A percentile compares a stretch with the other conserved stretches of the same genome.
These are phyloP conservation scores for Xylaria grammica DNA, from an alignment of 495 filamentous ascomycete species.

Conservation along the genomic window DNA sequence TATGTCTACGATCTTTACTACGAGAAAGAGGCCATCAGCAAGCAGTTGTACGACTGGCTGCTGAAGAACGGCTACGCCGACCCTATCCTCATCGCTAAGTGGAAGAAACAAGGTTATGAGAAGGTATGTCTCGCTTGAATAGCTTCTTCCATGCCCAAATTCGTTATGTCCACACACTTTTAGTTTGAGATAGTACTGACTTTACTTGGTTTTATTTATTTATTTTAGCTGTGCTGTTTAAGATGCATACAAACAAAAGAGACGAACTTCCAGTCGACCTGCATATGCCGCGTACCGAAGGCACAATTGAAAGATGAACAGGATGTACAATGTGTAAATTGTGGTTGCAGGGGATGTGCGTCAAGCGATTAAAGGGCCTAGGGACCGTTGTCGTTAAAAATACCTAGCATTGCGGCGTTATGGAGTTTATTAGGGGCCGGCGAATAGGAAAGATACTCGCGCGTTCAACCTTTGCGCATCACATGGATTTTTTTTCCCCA, in stretches of 20 bases:
- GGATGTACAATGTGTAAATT: conserved; percentile 92
- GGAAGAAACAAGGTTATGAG: conserved; percentile 99
- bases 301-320: conserved; percentile 90
- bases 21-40: conserved; percentile 92
- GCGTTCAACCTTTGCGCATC: conserved; percentile 13
- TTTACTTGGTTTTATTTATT: conserved; percentile 1
- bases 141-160: not conserved
- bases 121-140: conserved; percentile 63
- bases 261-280: conserved; percentile 97
- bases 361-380: conserved; percentile 69
- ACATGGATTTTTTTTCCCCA: not conserved
- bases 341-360: conserved; percentile 90
- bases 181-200: conserved; percentile 19
- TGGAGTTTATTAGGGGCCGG: conserved; percentile 20
- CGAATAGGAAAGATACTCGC: conserved; percentile 23
- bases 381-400: conserved; percentile 14
- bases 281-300: conserved; percentile 95
- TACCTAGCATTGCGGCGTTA: conserved; percentile 35
- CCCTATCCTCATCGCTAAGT: conserved; percentile 94
- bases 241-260: conserved; percentile 98
- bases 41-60: conserved; percentile 91
- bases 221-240: conserved; percentile 79
- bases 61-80: conserved; percentile 97
- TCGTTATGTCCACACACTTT: no score
- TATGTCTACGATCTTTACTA: conserved; percentile 99